Percentiles rank a stretch among this genome's conserved stretches.
Evolutionary conservation across 176 grass and related monocot genomes (phyloP).

Genomic region (Avena sativa): DNA sequence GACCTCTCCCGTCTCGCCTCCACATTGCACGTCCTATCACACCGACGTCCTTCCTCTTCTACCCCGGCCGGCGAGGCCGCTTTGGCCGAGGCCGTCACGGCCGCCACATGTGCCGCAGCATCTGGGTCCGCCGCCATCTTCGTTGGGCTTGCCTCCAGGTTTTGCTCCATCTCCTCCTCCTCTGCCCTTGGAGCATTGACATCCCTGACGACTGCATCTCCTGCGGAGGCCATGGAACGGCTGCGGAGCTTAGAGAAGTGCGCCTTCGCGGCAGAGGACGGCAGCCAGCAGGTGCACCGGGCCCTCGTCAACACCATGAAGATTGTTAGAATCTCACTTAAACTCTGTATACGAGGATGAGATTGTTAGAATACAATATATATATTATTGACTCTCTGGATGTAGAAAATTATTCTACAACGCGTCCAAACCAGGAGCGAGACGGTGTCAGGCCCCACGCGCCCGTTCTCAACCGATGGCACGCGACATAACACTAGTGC

Average conservation of each 20-base stretch:
- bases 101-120: conserved; percentile 36
- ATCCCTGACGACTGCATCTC: conserved; percentile 22
- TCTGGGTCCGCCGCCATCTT: conserved; percentile 57
- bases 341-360: too few relatives aligned
- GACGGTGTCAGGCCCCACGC: too few relatives aligned
- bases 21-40: conserved; percentile 41
- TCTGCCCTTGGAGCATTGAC: conserved; percentile 34
- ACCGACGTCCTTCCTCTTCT: background rate
- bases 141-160: conserved; percentile 36
- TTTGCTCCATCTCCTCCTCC: conserved; percentile 33
- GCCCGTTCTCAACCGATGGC: too few relatives aligned
- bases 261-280: conserved; percentile 53
- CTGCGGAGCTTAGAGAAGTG: conserved; percentile 50
- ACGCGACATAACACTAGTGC: too few relatives aligned
- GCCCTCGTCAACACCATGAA: conserved; percentile 62
- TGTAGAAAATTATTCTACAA: too few relatives aligned
- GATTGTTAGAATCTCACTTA: background rate
- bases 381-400: too few relatives aligned
- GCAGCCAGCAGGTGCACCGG: conserved; percentile 59
- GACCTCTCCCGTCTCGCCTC: conserved; percentile 46
- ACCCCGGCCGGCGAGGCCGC: conserved; percentile 16
- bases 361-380: too few relatives aligned
- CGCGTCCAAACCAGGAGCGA: too few relatives aligned
- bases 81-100: conserved; percentile 45
- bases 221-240: conserved; percentile 41